These are phyloP conservation scores for Alternaria ventricosa DNA, from an alignment of 2,329 filamentous ascomycete genomes.

Conservation along the genomic window DNA sequence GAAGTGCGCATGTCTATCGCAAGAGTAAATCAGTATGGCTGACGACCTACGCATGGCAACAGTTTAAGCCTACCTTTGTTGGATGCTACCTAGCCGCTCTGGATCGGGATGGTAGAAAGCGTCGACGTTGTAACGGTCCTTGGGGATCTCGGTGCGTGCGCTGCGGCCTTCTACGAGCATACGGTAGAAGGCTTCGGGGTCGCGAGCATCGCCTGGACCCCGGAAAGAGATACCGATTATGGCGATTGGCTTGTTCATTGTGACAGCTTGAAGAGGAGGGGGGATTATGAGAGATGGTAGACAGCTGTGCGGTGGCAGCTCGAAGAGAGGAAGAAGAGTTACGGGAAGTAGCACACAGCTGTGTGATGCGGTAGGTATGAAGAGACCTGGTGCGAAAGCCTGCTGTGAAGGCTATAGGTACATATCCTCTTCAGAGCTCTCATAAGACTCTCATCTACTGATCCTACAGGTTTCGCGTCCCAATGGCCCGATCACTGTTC, in stretches of 20 bases:
- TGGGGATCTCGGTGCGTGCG: constrained; percentile 38
- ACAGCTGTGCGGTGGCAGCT: neutral
- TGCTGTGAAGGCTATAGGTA: neutral
- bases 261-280: neutral
- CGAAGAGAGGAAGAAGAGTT: no score
- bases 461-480: neutral
- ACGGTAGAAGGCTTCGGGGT: constrained; percentile 8
- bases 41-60: neutral
- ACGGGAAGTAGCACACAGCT: neutral
- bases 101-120: constrained; percentile 19
- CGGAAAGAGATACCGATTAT: constrained; percentile 8
- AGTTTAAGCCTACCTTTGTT: neutral
- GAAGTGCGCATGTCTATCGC: constrained; percentile 13
- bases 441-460: neutral
- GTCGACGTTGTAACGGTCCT: constrained; percentile 25
- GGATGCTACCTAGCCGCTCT: constrained; percentile 14
- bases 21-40: neutral
- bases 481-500: neutral
- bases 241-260: constrained; percentile 6
- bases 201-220: constrained; percentile 5
- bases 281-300: neutral
- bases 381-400: neutral
- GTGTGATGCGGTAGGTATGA: neutral
- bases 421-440: neutral
- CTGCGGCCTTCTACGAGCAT: constrained; percentile 39